Evolutionary conservation across 2,329 filamentous ascomycete genomes (phyloP).

Genomic region (Cladorrhinum sp.): DNA sequence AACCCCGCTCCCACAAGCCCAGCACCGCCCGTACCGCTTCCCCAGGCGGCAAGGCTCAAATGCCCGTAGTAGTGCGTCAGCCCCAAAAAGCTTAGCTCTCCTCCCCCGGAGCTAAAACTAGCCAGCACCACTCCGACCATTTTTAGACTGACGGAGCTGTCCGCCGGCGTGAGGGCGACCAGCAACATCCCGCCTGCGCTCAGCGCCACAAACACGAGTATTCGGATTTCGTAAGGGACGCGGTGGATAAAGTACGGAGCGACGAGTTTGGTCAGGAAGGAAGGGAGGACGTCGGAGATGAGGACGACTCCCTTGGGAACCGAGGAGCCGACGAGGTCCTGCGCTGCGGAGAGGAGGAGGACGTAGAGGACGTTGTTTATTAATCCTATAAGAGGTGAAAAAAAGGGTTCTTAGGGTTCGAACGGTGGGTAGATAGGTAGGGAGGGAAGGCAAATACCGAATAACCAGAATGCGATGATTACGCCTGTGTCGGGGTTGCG

Average conservation of each 20-base stretch:
- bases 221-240: slow-evolving; percentile 74
- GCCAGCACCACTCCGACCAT: slow-evolving; percentile 81
- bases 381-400: slow-evolving; percentile 53
- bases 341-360: slow-evolving; percentile 89
- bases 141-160: slow-evolving; percentile 66
- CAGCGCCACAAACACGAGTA: slow-evolving; percentile 69
- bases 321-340: slow-evolving; percentile 84
- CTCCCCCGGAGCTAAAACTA: slow-evolving; percentile 79
- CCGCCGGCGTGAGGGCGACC: slow-evolving; percentile 72
- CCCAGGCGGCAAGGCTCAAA: slow-evolving; percentile 85
- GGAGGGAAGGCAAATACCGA: slow-evolving; percentile 59
- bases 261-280: slow-evolving; percentile 81
- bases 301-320: slow-evolving; percentile 91
- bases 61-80: slow-evolving; percentile 91
- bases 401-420: slow-evolving; percentile 9
- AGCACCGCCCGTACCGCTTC: slow-evolving; percentile 85
- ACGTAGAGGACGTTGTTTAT: slow-evolving; percentile 99
- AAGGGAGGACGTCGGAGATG: slow-evolving; percentile 87
- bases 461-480: slow-evolving; percentile 84
- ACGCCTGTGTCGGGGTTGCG: slow-evolving; percentile 68
- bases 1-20: slow-evolving; percentile 82
- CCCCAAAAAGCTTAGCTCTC: slow-evolving; percentile 87
- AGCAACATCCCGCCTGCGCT: slow-evolving; percentile 87
- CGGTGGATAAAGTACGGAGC: slow-evolving; percentile 92
- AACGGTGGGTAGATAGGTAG: slow-evolving; percentile 5